Conservation (phyloP, 2,329 filamentous ascomycete species). For the Colletotrichum sp. region DNA sequence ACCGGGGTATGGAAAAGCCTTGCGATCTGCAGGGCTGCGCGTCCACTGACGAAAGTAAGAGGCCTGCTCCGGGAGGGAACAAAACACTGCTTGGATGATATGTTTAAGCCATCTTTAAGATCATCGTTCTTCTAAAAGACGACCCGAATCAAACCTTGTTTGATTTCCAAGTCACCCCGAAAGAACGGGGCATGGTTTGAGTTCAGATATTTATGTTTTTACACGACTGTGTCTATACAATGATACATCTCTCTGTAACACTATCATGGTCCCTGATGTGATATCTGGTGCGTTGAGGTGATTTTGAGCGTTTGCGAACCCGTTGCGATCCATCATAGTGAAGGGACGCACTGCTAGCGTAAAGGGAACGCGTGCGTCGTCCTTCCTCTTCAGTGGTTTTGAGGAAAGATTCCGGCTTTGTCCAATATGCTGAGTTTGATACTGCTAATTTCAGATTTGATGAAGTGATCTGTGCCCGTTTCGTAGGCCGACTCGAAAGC, state of each 20-base stretch:
- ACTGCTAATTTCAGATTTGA: background rate
- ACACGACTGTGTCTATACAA: background rate
- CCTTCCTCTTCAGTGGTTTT: background rate
- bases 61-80: background rate
- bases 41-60: background rate
- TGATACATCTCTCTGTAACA: background rate
- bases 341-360: background rate
- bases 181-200: background rate
- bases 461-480: background rate
- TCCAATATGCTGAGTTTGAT: background rate
- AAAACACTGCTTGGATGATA: background rate
- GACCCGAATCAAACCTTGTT: background rate
- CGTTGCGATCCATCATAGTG: background rate
- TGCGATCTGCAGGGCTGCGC: background rate
- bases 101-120: background rate
- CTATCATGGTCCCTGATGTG: background rate
- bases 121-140: background rate
- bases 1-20: background rate
- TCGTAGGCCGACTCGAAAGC: background rate
- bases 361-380: background rate
- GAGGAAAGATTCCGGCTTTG: background rate
- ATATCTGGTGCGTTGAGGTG: background rate
- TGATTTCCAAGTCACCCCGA: background rate
- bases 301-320: background rate
- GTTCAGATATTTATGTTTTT: background rate